Base-by-base conservation (phyloP, 73 alveolate species). In the Urostyla sp. region DNA sequence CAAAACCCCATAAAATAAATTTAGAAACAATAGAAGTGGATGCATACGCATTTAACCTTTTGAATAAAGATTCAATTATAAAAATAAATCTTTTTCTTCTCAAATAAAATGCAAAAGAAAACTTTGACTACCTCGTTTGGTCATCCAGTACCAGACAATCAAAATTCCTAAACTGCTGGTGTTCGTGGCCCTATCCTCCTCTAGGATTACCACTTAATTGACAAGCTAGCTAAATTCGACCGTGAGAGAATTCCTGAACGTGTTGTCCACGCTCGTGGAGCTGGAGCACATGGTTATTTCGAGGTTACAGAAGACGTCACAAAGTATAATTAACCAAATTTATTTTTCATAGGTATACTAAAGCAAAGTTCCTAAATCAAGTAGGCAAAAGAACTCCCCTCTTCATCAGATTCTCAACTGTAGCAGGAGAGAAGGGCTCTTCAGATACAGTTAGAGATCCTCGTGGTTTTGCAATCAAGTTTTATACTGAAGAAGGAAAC, bases 241-340 rank as follows among this genome's bases (percentile, higher is more conserved):
- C 82, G 98, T 67, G 98, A 94, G 81, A 91, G 98, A 84, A 94
- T 94, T 67, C 98, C 98, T 16, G 98, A 94, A 75, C 78, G 98
- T 77, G 98, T 94, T 45, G 98, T 94, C 87, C 98, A 94, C 72
- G 98, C 98, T 50, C 91, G 89, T 66, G 98, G 98, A 55, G 97
- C 98, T 23, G 98, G 96, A 36, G 98, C 98, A 38, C 95, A 92
- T 58, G 98, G 98, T 35, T 91, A 91, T 75, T 88, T 94, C 81
- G 97, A 91, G 57, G 98, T 94, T 23, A 90, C 96, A 53, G 79
- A 88, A 54, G 98, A 94, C 82, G 94, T 94, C 72, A 88, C 98
- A 40, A 88, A 94, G 87, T 91, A 84, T 59, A 13, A 18, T 10
- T 5, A n/a, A 8, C 30, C n/a, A 11, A 7, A 4, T 59, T 31